A percentile compares a stretch with the other conserved stretches of the same genome.
Conservation (phyloP, 441 rosid species). For the Sinapis alba region DNA sequence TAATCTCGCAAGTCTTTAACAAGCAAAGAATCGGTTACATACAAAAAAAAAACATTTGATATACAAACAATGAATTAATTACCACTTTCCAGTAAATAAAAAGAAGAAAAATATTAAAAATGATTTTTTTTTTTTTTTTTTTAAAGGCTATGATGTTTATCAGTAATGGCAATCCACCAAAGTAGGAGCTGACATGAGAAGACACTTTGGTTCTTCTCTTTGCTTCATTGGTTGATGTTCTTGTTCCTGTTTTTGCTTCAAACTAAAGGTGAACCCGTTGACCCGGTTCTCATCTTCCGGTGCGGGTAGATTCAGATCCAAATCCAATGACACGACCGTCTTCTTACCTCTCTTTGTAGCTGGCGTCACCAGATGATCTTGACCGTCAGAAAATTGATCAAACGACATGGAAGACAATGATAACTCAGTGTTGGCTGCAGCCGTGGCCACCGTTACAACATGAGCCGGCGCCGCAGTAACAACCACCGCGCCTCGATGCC, state of each 20-base stretch:
- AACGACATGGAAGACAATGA: constrained; percentile 30
- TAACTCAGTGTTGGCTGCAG: constrained; percentile 32
- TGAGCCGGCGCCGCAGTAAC: neutral
- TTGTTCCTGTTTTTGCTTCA: constrained; percentile 52
- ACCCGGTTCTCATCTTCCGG: constrained; percentile 59
- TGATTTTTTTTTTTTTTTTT: neutral
- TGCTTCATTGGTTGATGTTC: constrained; percentile 31
- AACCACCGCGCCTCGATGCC: constrained; percentile 60
- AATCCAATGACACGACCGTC: constrained; percentile 55
- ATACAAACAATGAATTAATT: constrained; percentile 26
- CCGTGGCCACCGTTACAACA: neutral
- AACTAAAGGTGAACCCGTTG: constrained; percentile 48
- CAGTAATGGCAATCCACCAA: constrained; percentile 91
- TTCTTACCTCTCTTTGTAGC: constrained; percentile 43
- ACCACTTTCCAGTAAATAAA: constrained; percentile 1
- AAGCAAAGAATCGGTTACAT: constrained; percentile 36
- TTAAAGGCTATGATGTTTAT: constrained; percentile 18
- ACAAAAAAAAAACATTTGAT: neutral
- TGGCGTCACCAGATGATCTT: constrained; percentile 23
- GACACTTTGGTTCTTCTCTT: constrained; percentile 41
- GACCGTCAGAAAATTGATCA: constrained; percentile 39
- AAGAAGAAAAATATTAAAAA: constrained; percentile 2
- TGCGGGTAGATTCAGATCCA: constrained; percentile 92
- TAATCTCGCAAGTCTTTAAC: constrained; percentile 24
- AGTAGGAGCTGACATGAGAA: constrained; percentile 60